phyloP scores from a whole-genome alignment of 1,284 basidiomycete species.

The Cutaneotrichosporon dermatis region DNA sequence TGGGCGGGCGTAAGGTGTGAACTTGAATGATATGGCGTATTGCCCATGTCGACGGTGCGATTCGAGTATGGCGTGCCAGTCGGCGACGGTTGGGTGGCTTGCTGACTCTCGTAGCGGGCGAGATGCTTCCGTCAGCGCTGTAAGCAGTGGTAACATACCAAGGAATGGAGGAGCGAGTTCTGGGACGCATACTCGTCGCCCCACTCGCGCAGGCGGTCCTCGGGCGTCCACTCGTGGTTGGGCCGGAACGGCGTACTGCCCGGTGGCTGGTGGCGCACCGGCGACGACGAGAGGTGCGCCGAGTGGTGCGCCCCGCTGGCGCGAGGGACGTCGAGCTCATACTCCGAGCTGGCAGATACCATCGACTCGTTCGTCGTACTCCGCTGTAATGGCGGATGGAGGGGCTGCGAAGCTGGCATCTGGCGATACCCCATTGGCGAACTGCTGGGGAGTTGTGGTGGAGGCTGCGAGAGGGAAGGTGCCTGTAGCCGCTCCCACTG shows the following conservation, averaged over 20 bases:
- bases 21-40: not conserved
- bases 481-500: conserved; percentile 20
- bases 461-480: conserved; percentile 7
- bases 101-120: conserved; percentile 7
- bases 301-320: not conserved
- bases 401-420: too few species aligned
- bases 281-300: conserved; percentile 13
- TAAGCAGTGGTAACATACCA: conserved; percentile 8
- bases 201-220: conserved; percentile 22
- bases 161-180: conserved; percentile 18
- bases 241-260: conserved; percentile 17
- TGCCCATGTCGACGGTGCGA: conserved; percentile 2
- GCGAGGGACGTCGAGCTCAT: conserved; percentile 1
- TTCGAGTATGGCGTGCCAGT: not conserved
- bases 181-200: conserved; percentile 20
- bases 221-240: conserved; percentile 15
- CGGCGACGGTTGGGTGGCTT: not conserved
- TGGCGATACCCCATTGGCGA: not conserved
- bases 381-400: not conserved
- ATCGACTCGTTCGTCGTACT: not conserved
- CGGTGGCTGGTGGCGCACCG: conserved; percentile 19
- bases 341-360: not conserved
- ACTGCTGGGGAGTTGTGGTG: not conserved
- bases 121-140: conserved; percentile 6
- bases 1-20: not conserved